Evolutionary conservation across 179 eudicot species (phyloP).

Genomic region (Nepenthes alata): DNA sequence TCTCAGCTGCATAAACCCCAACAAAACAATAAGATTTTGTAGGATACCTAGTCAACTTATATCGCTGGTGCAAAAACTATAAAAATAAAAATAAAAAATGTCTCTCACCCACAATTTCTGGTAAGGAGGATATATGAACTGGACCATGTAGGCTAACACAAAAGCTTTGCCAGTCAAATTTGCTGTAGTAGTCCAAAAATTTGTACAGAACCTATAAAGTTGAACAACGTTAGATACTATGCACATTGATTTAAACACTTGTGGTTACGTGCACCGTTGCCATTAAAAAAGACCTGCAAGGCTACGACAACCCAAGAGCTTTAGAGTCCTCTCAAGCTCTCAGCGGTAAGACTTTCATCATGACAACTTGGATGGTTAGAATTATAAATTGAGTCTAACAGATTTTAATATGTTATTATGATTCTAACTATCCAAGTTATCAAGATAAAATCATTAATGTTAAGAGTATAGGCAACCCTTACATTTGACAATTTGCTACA

Average conservation of each 20-base stretch:
- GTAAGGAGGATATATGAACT: constrained; percentile 52
- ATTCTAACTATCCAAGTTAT: no score
- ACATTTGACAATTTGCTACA: no score
- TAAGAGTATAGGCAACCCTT: no score
- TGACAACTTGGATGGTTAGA: no score
- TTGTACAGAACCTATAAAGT: constrained; percentile 60
- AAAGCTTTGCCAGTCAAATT: constrained; percentile 81
- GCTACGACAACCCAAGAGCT: no score
- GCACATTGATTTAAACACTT: constrained; percentile 3
- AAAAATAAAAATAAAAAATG: constrained; percentile 1
- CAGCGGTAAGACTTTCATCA: no score
- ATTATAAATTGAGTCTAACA: no score
- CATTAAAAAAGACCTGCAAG: no score
- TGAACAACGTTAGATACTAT: constrained; percentile 12
- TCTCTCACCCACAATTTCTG: constrained; percentile 56
- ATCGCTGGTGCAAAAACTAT: background rate
- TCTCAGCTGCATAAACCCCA: constrained; percentile 45
- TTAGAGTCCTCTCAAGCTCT: no score
- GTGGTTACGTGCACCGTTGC: no score
- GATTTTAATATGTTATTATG: no score
- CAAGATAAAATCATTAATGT: no score
- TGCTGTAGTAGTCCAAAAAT: constrained; percentile 88
- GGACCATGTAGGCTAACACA: constrained; percentile 73
- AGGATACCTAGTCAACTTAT: background rate
- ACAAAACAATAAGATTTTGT: background rate